These are phyloP conservation scores for Suillus discolor DNA, from an alignment of 768 basidiomycete genomes.

Conservation along the genomic window DNA sequence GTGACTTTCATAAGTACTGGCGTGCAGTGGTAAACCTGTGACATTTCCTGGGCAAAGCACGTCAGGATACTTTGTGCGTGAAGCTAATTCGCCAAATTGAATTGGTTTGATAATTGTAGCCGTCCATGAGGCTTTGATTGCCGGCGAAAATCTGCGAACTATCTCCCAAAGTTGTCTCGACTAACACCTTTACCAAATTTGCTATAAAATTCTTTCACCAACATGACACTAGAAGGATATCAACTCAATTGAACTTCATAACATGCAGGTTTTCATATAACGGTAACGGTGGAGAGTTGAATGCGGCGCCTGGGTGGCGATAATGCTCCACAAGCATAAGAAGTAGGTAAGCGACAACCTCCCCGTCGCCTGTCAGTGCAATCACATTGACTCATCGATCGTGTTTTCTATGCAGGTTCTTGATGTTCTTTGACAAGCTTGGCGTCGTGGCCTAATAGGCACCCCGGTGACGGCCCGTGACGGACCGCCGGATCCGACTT, in stretches of 20 bases:
- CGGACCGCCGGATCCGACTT: neutral
- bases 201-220: neutral
- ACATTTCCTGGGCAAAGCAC: neutral
- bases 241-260: constrained; percentile 4
- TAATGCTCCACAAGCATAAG: neutral
- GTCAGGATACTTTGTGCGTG: neutral
- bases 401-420: constrained; percentile 1
- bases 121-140: neutral
- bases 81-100: neutral
- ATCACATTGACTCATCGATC: neutral
- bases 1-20: constrained; percentile 8
- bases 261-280: constrained; percentile 2
- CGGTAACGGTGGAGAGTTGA: neutral
- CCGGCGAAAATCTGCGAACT: neutral
- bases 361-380: neutral
- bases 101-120: neutral
- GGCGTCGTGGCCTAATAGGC: neutral
- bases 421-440: constrained; percentile 4
- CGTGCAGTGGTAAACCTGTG: neutral
- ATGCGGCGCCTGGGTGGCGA: neutral
- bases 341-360: constrained; percentile 1
- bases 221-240: neutral
- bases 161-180: constrained; percentile 1
- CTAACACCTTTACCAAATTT: neutral
- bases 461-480: constrained; percentile 8